phyloP scores from a whole-genome alignment of 495 filamentous ascomycete genomes.

The Letharia columbiana region DNA sequence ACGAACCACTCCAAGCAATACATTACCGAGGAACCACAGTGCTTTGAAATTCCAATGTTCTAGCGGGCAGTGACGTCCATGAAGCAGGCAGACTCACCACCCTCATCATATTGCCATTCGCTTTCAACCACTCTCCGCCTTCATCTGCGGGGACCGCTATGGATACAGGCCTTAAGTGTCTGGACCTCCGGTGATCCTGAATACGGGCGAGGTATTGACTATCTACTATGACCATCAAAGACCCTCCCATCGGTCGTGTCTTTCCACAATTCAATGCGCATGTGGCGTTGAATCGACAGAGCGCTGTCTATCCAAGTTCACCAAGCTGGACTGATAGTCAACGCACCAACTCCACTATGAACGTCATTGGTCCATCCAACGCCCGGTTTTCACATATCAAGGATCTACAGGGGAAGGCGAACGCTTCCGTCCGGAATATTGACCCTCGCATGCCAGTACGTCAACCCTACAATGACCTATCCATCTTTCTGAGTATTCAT shows the following conservation, averaged over 20 bases:
- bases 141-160: conserved; percentile 7
- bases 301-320: conserved; percentile 13
- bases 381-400: conserved; percentile 61
- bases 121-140: not conserved
- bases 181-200: not conserved
- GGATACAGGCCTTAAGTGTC: not conserved
- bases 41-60: not conserved
- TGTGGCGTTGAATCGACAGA: conserved; percentile 6
- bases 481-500: not conserved
- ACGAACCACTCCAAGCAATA: not conserved
- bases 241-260: conserved; percentile 11
- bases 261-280: conserved; percentile 11
- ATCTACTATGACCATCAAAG: conserved; percentile 10
- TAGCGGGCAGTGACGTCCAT: not conserved
- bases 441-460: conserved; percentile 39
- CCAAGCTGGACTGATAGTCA: conserved; percentile 11
- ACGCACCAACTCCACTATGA: conserved; percentile 21
- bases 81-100: not conserved
- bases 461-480: not conserved
- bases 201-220: not conserved
- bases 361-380: conserved; percentile 13
- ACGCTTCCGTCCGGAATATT: conserved; percentile 35
- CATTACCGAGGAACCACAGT: not conserved
- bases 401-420: conserved; percentile 53
- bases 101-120: not conserved